Base-by-base conservation (phyloP, 2,329 filamentous ascomycete genomes). In the Cladorrhinum sp. region DNA sequence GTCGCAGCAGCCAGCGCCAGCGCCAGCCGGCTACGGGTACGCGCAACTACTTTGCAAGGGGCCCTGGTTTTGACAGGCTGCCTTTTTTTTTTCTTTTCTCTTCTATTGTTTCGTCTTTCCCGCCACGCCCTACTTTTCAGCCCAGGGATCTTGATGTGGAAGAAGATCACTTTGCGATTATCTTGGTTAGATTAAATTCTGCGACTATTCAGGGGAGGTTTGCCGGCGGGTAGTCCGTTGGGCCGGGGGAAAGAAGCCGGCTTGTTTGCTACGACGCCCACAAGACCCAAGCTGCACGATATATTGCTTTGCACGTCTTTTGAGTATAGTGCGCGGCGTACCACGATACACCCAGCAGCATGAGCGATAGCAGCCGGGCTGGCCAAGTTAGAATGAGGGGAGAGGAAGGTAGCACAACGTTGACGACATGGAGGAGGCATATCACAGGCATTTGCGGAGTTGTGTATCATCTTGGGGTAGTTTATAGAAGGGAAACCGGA, bases 1-100 rank as follows among this genome's bases (percentile, higher is more conserved):
- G 58, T 48, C 60, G 63, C 63, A 61, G 65, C 58, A 45, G 18
- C 41, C 41, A 45, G 18, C n/a, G 6, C 36, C 16, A 41, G 4
- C 13, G 29, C 29, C 29, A 45, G 41, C n/a, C 16, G 41, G n/a
- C 41, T 4, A 36, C 41, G 41, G 41, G 41, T 45, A 18, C 41
- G 16, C 41, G 41, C 18, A 45, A 18, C 7, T 32, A 41, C 36
- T 18, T 18, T 16, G 5, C 5, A 9, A 10, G 36, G 16, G 8
- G 16, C 9, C 4, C 6, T 5, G 9, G 36, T 13, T 5, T 41
- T 41, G 36, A 13, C 13, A 13, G 13, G 13, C 13, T 7, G 7
- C 7, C 10, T 41, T 41, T 9, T 41, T 45, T 4, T 45, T 45
- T n/a, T 45, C 20, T 22, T 45, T 45, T 45, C 41, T 45, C 20